These are phyloP conservation scores for Anisogramma anomala DNA, from an alignment of 2,329 filamentous ascomycete species.

Conservation along the genomic window DNA sequence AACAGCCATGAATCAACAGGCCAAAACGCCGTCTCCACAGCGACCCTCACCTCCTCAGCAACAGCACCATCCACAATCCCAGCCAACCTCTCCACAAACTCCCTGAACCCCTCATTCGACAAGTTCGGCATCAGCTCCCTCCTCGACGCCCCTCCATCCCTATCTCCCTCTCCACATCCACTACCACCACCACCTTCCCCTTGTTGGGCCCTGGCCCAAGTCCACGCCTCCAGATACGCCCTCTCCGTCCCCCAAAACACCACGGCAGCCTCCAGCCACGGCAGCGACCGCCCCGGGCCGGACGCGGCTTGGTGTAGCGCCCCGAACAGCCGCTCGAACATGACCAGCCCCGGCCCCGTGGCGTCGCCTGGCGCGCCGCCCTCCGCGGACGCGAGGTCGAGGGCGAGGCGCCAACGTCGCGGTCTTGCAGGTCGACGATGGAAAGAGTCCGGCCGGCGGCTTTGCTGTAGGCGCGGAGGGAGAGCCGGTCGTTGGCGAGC, in stretches of 20 bases:
- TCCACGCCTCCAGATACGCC: slow-evolving; percentile 50
- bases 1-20: no score
- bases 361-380: slow-evolving; percentile 18
- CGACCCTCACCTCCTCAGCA: slow-evolving; percentile 30
- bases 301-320: slow-evolving; percentile 37
- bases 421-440: slow-evolving; percentile 48
- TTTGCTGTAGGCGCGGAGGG: slow-evolving; percentile 57
- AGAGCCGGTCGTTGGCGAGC: slow-evolving; percentile 62
- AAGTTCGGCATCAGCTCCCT: slow-evolving; percentile 58
- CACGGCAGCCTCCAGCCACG: slow-evolving; percentile 54
- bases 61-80: slow-evolving; percentile 44
- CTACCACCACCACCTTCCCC: slow-evolving; percentile 20
- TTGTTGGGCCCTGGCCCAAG: slow-evolving; percentile 32
- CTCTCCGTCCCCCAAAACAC: slow-evolving; percentile 70
- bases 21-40: slow-evolving; percentile 50
- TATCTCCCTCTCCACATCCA: slow-evolving; percentile 29
- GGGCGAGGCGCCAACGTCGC: slow-evolving; percentile 39
- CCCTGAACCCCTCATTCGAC: slow-evolving; percentile 49
- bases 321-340: slow-evolving; percentile 39
- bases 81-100: slow-evolving; percentile 45
- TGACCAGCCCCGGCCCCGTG: slow-evolving; percentile 29
- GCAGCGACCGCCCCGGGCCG: slow-evolving; percentile 24
- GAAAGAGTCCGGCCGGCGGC: slow-evolving; percentile 55
- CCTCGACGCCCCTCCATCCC: slow-evolving; percentile 53
- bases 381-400: slow-evolving; percentile 16